Evolutionary conservation across 2,329 filamentous ascomycete species (phyloP).

Genomic region (Exophiala bonariae): DNA sequence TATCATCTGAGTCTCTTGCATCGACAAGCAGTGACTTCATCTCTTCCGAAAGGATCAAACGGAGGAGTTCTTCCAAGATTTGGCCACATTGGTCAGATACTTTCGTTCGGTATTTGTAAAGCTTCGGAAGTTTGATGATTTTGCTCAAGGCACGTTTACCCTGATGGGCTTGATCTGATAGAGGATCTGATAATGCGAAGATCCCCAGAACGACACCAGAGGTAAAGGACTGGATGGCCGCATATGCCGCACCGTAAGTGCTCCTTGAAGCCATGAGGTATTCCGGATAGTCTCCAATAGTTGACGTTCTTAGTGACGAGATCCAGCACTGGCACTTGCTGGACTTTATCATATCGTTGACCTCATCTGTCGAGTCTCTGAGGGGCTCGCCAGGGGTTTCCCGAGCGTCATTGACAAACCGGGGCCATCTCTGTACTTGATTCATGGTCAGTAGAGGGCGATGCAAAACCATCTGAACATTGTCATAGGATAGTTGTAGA

Average conservation of each 20-base stretch:
- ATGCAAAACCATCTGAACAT: slow-evolving; percentile 44
- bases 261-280: slow-evolving; percentile 41
- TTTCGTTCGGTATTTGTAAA: slow-evolving; percentile 15
- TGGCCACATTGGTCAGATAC: slow-evolving; percentile 21
- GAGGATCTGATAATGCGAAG: slow-evolving; percentile 43
- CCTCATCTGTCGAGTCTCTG: background rate
- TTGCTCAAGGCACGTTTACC: slow-evolving; percentile 41
- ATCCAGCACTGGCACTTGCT: slow-evolving; percentile 27
- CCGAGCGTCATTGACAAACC: background rate
- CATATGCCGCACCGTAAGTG: slow-evolving; percentile 45
- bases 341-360: slow-evolving; percentile 16
- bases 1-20: background rate
- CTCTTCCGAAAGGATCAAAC: slow-evolving; percentile 19
- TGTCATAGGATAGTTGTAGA: slow-evolving; percentile 45
- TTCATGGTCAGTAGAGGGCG: slow-evolving; percentile 39
- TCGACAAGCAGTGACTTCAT: slow-evolving; percentile 18
- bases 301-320: slow-evolving; percentile 42
- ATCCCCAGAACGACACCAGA: slow-evolving; percentile 47
- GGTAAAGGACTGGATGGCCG: slow-evolving; percentile 48
- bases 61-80: slow-evolving; percentile 20
- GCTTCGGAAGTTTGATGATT: slow-evolving; percentile 18
- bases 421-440: slow-evolving; percentile 11
- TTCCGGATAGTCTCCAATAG: slow-evolving; percentile 27
- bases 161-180: slow-evolving; percentile 44
- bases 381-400: background rate